Evolutionary conservation across 306 rosid genomes (phyloP), one percentile per base, ranked within the genome.

Genomic region (Vicia sativa): DNA sequence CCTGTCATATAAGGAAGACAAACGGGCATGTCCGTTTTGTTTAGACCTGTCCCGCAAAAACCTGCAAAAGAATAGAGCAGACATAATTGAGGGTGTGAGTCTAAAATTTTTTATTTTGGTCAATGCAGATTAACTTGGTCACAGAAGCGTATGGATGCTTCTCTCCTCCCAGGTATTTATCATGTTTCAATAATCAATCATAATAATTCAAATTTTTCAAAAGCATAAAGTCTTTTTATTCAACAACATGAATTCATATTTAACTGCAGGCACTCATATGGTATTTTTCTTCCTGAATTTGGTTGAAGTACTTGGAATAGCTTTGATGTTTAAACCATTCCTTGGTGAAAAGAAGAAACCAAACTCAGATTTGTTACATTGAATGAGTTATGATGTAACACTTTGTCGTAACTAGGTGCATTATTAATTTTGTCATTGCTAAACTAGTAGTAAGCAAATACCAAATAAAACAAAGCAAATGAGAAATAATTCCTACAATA

Each of bases 81-180:
- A 21, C 23, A 21, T 21, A 21, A 21, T 21, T 21, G 23, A 21
- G 23, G 23, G 23, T 21, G 23, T 21, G 23, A 21, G 23, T 21
- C 23, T 21, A 21, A 21, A 21, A 21, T 21, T 21, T 21, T 21
- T 31, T 52, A 54, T 74, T 2, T 55, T 82, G 28, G 2, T 62
- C 6, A 9, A 66, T 78, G 71, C 79, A 82, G 86, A 57, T 64
- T 82, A 63, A 48, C 79, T 34, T 82, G 81, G 86, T 82, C 86
- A 35, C 83, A 82, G 9, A 82, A 82, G 68, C 76, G 83, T 28
- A 21, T 49, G 49, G 6, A 82, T 72, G 83, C 83, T 44, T 41
- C 74, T 49, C 68, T 82, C 68, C 81, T 82, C 9, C 86, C 86
- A 43, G 83, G 86, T 82, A 61, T 9, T 67, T 25, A 25, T 2